Conservation (phyloP, 2,329 filamentous ascomycete species). For the Dothiorella sarmentorum region DNA sequence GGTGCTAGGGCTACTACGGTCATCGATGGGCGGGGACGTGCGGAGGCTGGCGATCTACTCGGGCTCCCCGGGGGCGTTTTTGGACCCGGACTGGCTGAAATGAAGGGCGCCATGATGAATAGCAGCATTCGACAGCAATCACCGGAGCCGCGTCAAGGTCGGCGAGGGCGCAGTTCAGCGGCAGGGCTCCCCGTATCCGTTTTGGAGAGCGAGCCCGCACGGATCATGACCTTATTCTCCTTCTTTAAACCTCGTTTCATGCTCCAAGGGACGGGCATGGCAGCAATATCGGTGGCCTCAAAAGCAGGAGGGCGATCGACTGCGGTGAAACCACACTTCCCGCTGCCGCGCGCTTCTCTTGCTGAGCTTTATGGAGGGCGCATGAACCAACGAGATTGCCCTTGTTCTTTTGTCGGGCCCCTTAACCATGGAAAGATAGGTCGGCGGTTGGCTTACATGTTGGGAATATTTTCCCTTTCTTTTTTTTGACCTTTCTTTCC, state of each 20-base stretch:
- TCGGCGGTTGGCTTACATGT: no score
- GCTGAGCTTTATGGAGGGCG: background rate
- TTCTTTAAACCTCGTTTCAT: background rate
- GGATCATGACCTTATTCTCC: background rate
- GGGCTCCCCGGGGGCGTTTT: background rate
- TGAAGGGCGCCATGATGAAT: background rate
- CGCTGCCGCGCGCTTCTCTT: constrained; percentile 12
- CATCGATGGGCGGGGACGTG: no score
- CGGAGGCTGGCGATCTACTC: constrained; percentile 1
- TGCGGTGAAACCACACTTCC: background rate
- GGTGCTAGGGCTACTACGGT: no score
- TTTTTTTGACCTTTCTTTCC: no score
- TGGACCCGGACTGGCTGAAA: background rate
- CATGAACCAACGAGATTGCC: background rate
- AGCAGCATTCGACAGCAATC: no score
- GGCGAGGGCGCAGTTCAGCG: background rate
- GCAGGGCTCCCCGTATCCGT: background rate
- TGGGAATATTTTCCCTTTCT: background rate
- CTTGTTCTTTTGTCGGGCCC: background rate
- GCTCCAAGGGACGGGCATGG: no score
- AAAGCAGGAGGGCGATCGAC: background rate
- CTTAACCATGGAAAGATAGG: no score
- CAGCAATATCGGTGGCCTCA: background rate
- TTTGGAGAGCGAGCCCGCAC: background rate
- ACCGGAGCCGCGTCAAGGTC: background rate